Evolutionary conservation across 805 yeast genomes (phyloP).

Genomic region (Saturnispora sanitii): DNA sequence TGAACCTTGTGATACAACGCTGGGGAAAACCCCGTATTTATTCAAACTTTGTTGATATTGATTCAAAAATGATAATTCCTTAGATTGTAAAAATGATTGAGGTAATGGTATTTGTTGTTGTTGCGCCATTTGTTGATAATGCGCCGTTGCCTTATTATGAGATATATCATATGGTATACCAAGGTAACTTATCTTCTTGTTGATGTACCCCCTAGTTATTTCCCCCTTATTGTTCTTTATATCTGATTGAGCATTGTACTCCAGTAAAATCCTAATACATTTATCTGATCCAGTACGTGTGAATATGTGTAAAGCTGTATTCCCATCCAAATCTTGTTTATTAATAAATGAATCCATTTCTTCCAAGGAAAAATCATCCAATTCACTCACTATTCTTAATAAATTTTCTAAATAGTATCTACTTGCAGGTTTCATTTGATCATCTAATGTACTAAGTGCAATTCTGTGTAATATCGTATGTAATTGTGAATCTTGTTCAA

Average conservation of each 20-base stretch:
- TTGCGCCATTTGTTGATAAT: not conserved
- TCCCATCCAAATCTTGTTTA: conserved; percentile 48
- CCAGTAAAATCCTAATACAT: conserved; percentile 35
- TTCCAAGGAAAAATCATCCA: conserved; percentile 43
- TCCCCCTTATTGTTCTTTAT: conserved; percentile 37
- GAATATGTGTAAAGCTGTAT: conserved; percentile 45
- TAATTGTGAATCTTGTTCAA: conserved; percentile 62
- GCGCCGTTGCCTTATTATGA: too few relatives aligned
- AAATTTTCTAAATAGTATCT: conserved; percentile 72
- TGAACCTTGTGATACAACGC: conserved; percentile 21
- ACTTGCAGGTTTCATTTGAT: conserved; percentile 66
- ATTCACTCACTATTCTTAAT: conserved; percentile 60
- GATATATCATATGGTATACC: conserved; percentile 9
- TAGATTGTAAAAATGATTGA: not conserved
- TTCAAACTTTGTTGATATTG: conserved; percentile 16
- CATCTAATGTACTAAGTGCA: conserved; percentile 57
- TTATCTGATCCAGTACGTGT: conserved; percentile 36
- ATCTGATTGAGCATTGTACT: conserved; percentile 45
- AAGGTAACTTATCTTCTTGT: conserved; percentile 16
- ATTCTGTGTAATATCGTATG: conserved; percentile 84
- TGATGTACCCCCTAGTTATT: conserved; percentile 32
- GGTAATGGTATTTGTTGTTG: not conserved
- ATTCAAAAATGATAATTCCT: conserved; percentile 9
- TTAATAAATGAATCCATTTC: conserved; percentile 47
- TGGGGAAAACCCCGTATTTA: too few relatives aligned